Base-by-base conservation (phyloP, 2,329 filamentous ascomycete species). In the Ambrosiella cleistominuta region DNA sequence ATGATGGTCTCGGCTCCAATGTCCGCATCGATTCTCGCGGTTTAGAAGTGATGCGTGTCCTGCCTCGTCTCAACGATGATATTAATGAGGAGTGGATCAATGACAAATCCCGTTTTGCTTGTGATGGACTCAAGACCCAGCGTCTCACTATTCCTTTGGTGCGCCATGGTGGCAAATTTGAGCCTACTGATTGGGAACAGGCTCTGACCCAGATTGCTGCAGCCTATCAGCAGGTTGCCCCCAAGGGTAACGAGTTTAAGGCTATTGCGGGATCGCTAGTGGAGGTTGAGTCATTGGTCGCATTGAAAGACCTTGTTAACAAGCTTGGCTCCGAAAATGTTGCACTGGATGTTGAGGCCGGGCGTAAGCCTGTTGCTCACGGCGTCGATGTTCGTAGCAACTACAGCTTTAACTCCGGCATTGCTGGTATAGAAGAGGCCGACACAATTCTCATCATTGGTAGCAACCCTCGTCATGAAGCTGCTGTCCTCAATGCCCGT, bases 61-160 rank as follows among this genome's bases (percentile, higher is more conserved):
- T 96, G 13, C 93, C 93, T 61, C 82, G 93, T 66, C 78, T 98
- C 62, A 98, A 98, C 70, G 93, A 98, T 68, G 90, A 97, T 66
- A 82, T 98, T 66, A 98, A 98, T 71, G 93, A 98, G 75, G 93
- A 98, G 72, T 98, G 93, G 93, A 97, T 98, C 70, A 93, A 97
- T 72, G 93, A 98, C 76, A 98, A 97, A 79, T 84, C 88, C 45
- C 83, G 93, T 63, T 98, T 97, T 70, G 91, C 93, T 47, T 95
- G 90, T 69, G 93, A 98, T 69, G 93, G 93, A 54, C 78, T 98
- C 64, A 95, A 90, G 80, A 97, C 91, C 52, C 93, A 98, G 73
- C 82, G 93, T 68, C 77, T 98, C 59, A 97, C 93, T 40, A 93
- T 91, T 64, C 93, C 93, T 47, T 74, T 98, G 62, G 83, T 96